Conservation (phyloP, 768 basidiomycete genomes). For the Gymnopilus junonius region DNA sequence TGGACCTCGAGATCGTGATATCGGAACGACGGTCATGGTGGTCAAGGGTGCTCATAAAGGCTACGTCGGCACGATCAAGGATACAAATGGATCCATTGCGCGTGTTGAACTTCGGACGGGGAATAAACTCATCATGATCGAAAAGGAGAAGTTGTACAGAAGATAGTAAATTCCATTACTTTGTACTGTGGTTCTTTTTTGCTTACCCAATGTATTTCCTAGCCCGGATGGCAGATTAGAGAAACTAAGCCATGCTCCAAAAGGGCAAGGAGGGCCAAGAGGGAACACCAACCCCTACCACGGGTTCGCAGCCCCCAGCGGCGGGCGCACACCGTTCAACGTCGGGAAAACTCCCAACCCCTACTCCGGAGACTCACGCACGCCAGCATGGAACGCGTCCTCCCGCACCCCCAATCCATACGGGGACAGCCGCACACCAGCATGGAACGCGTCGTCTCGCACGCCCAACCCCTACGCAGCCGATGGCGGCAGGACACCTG, state of each 20-base stretch:
- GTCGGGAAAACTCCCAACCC: constrained; percentile 71
- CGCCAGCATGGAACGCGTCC: constrained; percentile 59
- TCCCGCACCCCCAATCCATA: constrained; percentile 71
- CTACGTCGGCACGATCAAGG: constrained; percentile 90
- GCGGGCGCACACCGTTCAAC: constrained; percentile 37
- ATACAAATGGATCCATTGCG: constrained; percentile 85
- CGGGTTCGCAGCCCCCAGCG: constrained; percentile 27
- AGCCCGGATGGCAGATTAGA: constrained; percentile 63
- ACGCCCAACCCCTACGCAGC: constrained; percentile 72
- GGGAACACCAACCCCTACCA: constrained; percentile 42
- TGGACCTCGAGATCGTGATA: constrained; percentile 81
- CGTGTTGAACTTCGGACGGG: constrained; percentile 91
- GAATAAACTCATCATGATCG: constrained; percentile 88
- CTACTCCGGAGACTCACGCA: constrained; percentile 59
- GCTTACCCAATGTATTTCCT: constrained; percentile 7
- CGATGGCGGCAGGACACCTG: constrained; percentile 68
- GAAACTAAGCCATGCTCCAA: constrained; percentile 44
- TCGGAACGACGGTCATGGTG: constrained; percentile 79
- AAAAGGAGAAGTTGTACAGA: constrained; percentile 76
- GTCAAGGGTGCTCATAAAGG: constrained; percentile 91
- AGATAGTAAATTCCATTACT: constrained; percentile 59
- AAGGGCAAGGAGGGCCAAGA: constrained; percentile 18
- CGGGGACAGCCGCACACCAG: constrained; percentile 62
- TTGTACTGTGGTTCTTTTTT: not conserved
- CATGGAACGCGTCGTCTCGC: constrained; percentile 64